phyloP scores from a whole-genome alignment of 441 rosid genomes.

The Geranium incanum region DNA sequence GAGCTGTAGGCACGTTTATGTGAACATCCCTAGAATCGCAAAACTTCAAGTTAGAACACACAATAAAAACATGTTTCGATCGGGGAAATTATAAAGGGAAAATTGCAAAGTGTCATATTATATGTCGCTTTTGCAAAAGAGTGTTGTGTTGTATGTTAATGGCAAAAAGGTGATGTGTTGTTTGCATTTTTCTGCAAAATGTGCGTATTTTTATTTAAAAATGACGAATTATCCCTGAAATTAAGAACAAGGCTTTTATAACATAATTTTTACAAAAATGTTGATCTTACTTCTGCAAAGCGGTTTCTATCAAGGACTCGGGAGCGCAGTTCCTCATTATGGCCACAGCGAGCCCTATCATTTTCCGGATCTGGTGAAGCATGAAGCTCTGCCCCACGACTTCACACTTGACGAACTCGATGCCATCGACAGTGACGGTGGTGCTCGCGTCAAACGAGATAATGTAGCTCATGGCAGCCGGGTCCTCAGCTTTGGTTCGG shows the following conservation, averaged over 20 bases:
- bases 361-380: slow-evolving; percentile 95
- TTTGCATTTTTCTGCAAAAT: too few species aligned
- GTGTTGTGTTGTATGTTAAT: too few species aligned
- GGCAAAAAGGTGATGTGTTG: too few species aligned
- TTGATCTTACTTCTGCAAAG: slow-evolving; percentile 54
- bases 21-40: slow-evolving; percentile 44
- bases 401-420: slow-evolving; percentile 86
- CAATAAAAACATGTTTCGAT: neutral
- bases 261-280: too few species aligned
- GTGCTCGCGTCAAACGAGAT: slow-evolving; percentile 57
- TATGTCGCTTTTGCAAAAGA: neutral
- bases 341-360: slow-evolving; percentile 88
- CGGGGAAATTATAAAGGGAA: neutral
- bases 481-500: slow-evolving; percentile 80
- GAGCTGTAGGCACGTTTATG: slow-evolving; percentile 77
- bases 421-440: slow-evolving; percentile 48
- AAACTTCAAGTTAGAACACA: neutral
- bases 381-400: slow-evolving; percentile 96
- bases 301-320: slow-evolving; percentile 57
- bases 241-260: too few species aligned
- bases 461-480: slow-evolving; percentile 65
- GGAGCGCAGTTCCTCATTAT: slow-evolving; percentile 74
- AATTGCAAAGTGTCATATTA: neutral
- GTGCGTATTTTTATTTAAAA: too few species aligned
- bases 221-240: too few species aligned